Percentiles rank a stretch among this genome's conserved stretches.
phyloP scores from a whole-genome alignment of 371 early-diverging fungal genomes.

The Smittium mucronatum region DNA sequence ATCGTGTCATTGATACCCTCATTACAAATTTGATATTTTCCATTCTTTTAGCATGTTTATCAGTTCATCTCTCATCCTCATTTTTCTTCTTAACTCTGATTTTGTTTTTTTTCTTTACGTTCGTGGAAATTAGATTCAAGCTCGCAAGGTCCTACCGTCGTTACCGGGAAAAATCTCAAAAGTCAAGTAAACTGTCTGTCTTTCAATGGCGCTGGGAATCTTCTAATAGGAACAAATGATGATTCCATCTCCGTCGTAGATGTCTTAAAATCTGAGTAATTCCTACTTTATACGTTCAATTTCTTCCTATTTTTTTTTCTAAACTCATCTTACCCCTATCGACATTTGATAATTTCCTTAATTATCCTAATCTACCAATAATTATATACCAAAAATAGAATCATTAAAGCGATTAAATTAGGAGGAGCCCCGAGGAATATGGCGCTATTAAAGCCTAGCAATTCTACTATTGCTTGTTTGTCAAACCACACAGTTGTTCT shows the following conservation, averaged over 20 bases:
- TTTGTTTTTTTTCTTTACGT: conserved; percentile 4
- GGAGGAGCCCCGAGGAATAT: background rate
- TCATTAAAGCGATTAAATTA: background rate
- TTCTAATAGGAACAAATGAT: conserved; percentile 2
- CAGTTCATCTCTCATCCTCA: background rate
- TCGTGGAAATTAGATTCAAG: background rate
- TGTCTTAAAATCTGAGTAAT: background rate
- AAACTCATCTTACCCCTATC: too few species aligned
- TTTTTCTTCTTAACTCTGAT: background rate
- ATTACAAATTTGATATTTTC: too few species aligned
- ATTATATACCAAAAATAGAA: too few species aligned
- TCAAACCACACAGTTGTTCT: background rate
- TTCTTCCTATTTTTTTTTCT: too few species aligned
- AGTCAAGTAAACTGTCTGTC: conserved; percentile 15
- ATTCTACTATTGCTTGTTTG: background rate
- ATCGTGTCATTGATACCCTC: too few species aligned
- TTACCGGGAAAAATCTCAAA: conserved; percentile 7
- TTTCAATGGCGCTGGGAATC: background rate
- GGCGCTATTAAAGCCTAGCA: background rate
- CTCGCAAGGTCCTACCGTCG: background rate
- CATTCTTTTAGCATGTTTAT: too few species aligned
- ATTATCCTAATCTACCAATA: too few species aligned
- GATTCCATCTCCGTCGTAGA: conserved; percentile 1
- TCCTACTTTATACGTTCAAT: background rate
- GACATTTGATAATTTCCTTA: too few species aligned